Evolutionary conservation across 2,329 filamentous ascomycete genomes (phyloP), one percentile per base, ranked within the genome.

Genomic region (Cercospora sp.): DNA sequence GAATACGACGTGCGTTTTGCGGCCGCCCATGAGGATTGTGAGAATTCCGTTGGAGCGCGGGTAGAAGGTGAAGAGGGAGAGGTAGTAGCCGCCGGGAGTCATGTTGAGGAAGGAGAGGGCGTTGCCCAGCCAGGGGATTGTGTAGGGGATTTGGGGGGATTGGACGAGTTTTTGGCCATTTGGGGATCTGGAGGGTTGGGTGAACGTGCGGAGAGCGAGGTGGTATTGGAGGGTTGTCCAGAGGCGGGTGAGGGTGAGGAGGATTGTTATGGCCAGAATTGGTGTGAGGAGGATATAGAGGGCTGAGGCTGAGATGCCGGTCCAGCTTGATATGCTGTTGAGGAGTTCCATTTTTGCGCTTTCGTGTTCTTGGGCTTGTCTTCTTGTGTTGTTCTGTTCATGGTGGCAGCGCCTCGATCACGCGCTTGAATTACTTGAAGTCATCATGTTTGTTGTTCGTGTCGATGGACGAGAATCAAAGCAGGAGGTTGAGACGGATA

Each of bases 1-100:
- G 60, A 70, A 75, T 3, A 78, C 68, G 42, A 78, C 71, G 63
- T 78, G 75, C 0, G 72, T 73, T n/a, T 63, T 68, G 7, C 67
- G 68, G 23, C 75, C 75, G 36, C 74, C 74, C n/a, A 78, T 67
- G 13, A 76, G 65, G 1, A 78, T 60, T 3, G 75, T 77, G 65
- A 72, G 74, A 12, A 75, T 72, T 33, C 76, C 76, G 2, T 73
- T 72, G 1, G 28, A 57, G 6, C 74, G 66, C 5, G 75, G 74
- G 68, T 76, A 72, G 65, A 65, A 73, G 30, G 48, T 61, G 73
- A 77, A 76, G n/a, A 77, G 70, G 26, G 68, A 18, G 0, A 66
- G 51, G 71, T 73, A 77, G 69, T 73, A 77, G 5, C 42, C 30
- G 12, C 75, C 75, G 1, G 76, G 76, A 2, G 64, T 68, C 16